Percentiles rank a stretch among this genome's conserved stretches.
Conservation (phyloP, 768 basidiomycete species). For the Roridomyces roridus region DNA sequence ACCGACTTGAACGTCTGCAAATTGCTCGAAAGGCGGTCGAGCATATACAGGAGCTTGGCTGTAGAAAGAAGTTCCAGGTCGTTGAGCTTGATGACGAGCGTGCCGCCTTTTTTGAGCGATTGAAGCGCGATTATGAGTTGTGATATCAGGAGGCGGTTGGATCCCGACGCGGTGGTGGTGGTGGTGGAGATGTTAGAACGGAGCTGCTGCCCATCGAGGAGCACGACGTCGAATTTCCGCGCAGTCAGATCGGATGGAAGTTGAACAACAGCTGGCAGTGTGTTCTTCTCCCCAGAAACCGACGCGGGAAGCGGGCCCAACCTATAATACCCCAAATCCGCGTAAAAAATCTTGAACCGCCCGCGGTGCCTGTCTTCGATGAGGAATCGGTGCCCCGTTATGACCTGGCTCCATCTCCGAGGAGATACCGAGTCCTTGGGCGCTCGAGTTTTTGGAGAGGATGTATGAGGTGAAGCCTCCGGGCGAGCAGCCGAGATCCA, state of each 20-base stretch:
- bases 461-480: constrained; percentile 40
- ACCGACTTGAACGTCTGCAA: constrained; percentile 29
- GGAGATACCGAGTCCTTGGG: constrained; percentile 35
- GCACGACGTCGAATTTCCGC: constrained; percentile 31
- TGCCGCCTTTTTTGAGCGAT: constrained; percentile 19
- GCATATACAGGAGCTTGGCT: constrained; percentile 31
- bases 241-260: constrained; percentile 23
- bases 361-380: constrained; percentile 27
- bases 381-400: constrained; percentile 30
- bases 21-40: constrained; percentile 28
- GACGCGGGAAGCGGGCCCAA: constrained; percentile 25
- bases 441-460: constrained; percentile 28
- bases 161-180: constrained; percentile 9
- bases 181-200: constrained; percentile 20
- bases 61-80: constrained; percentile 28
- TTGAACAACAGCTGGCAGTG: neutral
- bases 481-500: constrained; percentile 37
- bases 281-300: constrained; percentile 2
- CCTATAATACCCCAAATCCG: constrained; percentile 26
- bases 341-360: constrained; percentile 25
- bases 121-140: constrained; percentile 33
- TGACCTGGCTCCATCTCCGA: constrained; percentile 27
- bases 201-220: constrained; percentile 31
- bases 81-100: constrained; percentile 30
- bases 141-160: constrained; percentile 29